Base-by-base conservation (phyloP, 331 rosid species). In the Prunus yedoensis region DNA sequence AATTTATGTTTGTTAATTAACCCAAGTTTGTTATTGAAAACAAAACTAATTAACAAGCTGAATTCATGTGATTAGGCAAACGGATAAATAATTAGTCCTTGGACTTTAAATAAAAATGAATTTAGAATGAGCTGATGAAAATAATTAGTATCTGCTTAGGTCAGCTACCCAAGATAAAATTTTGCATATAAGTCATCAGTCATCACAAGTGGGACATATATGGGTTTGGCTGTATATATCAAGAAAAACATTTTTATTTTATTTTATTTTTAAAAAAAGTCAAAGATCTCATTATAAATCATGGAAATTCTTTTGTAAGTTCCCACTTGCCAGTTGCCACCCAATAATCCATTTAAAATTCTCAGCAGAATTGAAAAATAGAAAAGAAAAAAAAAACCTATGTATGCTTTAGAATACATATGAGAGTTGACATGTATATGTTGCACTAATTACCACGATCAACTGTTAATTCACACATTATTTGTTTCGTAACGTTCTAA, bases 111-210 rank as follows among this genome's bases (percentile, higher is more conserved):
- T 23, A 18, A 46, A 63, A n/a, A 62, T 17, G n/a, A 70, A 46
- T 16, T 14, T 28, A 30, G 43, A 54, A 59, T 63, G 74, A 85
- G 76, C 53, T 68, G 46, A 81, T 30, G 74, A 70, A 52, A 54
- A 28, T 28, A 28, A 28, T 28, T 70, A 79, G 77, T 74, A 83
- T 82, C 71, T 80, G 73, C 88, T 80, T 88, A 84, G 91, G 87
- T 88, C 79, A 91, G 77, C 77, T 60, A 27, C 28, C 68, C 23
- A 58, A 25, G 45, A 43, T 58, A 16, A 23, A 58, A 18, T 73
- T 46, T 45, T 49, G 46, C 20, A 45, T 23, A 45, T 17, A 15
- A 63, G 41, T 23, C 17, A 73, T 79, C 69, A 78, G 88, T 41
- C 47, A 11, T 59, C 30, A 59, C 45, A 23, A 58, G 43, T 16